Conservation (phyloP, 352 stramenopile species). For the Phytophthora meadii region DNA sequence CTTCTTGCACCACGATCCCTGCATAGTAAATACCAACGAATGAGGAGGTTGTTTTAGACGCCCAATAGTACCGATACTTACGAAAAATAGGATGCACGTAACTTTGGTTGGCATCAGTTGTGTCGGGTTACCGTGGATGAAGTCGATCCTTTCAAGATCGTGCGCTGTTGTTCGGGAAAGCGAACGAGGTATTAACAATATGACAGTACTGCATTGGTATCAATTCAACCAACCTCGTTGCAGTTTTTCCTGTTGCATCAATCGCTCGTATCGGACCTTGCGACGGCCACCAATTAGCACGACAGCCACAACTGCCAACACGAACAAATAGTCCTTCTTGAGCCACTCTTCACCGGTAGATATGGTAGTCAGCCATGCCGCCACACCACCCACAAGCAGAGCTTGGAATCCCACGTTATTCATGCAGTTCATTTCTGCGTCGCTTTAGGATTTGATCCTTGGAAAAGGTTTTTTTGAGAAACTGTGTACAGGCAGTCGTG, state of each 20-base stretch:
- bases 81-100: conserved; percentile 80
- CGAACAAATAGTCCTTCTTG: conserved; percentile 69
- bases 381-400: conserved; percentile 49
- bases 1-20: conserved; percentile 74
- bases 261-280: conserved; percentile 59
- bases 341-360: conserved; percentile 50
- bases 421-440: conserved; percentile 20
- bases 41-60: conserved; percentile 3
- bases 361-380: conserved; percentile 63
- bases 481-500: too few relatives aligned
- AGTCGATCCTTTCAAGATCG: conserved; percentile 57
- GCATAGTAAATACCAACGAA: background rate
- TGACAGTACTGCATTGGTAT: too few relatives aligned
- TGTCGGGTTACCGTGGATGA: conserved; percentile 56
- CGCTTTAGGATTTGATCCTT: conserved; percentile 28
- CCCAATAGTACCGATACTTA: conserved; percentile 24
- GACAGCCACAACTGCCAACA: conserved; percentile 57
- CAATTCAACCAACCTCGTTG: conserved; percentile 8
- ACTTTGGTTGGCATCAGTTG: conserved; percentile 66
- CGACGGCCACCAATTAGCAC: conserved; percentile 65
- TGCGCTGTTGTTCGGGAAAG: conserved; percentile 25
- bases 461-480: too few relatives aligned
- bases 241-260: conserved; percentile 40
- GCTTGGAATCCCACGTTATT: conserved; percentile 36
- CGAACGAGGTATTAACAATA: background rate